Percentiles rank a stretch among this genome's conserved stretches.
Evolutionary conservation across 2,329 filamentous ascomycete species (phyloP).

Genomic region (Cladosporium phlei): DNA sequence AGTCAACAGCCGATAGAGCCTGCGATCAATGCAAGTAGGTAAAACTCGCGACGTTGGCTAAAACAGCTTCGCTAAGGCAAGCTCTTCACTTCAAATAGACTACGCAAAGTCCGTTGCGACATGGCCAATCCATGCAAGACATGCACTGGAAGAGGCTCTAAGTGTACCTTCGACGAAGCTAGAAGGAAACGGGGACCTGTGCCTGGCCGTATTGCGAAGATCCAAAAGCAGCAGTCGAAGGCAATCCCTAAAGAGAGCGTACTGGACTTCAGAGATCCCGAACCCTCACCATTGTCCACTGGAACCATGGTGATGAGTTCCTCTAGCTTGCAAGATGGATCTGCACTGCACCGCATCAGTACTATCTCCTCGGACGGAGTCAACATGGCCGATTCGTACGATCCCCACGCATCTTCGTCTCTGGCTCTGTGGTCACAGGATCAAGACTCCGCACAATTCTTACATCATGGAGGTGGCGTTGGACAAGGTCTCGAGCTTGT

Average conservation of each 20-base stretch:
- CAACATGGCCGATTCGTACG: neutral
- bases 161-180: conserved; percentile 39
- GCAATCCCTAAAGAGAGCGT: neutral
- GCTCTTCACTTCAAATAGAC: neutral
- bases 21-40: conserved; percentile 41
- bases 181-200: conserved; percentile 40
- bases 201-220: conserved; percentile 35
- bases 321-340: neutral
- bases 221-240: conserved; percentile 31
- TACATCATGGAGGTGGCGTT: neutral
- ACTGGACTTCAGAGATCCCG: conserved; percentile 14
- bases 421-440: neutral
- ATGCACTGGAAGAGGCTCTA: conserved; percentile 36
- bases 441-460: neutral
- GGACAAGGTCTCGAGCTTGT: neutral
- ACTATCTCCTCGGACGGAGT: conserved; percentile 4
- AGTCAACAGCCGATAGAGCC: conserved; percentile 27
- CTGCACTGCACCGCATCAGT: conserved; percentile 5
- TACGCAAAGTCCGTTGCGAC: conserved; percentile 36
- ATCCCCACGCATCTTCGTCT: neutral
- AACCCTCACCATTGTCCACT: neutral
- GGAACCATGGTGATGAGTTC: neutral
- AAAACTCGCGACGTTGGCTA: conserved; percentile 15
- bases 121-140: conserved; percentile 36
- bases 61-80: too few relatives aligned